Percentiles rank a stretch among this genome's conserved stretches.
phyloP scores from a whole-genome alignment of 2,329 filamentous ascomycete genomes.

The Madurella mycetomatis region DNA sequence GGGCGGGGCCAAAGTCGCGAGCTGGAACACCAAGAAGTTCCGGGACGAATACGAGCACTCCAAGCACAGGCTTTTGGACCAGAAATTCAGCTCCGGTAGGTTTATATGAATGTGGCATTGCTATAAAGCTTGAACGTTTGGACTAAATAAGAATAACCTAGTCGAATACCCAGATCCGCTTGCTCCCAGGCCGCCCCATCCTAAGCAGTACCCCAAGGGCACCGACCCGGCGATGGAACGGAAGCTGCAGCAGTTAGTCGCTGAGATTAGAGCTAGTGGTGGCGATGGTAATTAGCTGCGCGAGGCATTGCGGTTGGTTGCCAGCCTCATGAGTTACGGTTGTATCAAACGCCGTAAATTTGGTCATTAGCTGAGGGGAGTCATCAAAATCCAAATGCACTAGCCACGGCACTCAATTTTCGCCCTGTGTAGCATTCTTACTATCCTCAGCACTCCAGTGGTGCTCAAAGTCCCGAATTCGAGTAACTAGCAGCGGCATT shows the following conservation, averaged over 20 bases:
- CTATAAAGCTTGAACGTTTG: too few species aligned
- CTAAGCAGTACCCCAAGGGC: slow-evolving; percentile 20
- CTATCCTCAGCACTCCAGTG: too few species aligned
- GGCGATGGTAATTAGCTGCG: too few species aligned
- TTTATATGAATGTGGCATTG: neutral
- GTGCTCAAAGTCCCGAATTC: too few species aligned
- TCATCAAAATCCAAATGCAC: too few species aligned
- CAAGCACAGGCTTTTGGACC: slow-evolving; percentile 39
- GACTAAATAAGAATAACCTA: slow-evolving; percentile 5
- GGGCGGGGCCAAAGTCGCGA: slow-evolving; percentile 5
- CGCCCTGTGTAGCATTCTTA: too few species aligned
- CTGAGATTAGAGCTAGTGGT: slow-evolving; percentile 25
- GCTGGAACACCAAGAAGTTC: slow-evolving; percentile 32
- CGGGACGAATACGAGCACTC: slow-evolving; percentile 41
- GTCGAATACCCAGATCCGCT: slow-evolving; percentile 47
- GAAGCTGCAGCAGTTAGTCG: slow-evolving; percentile 35
- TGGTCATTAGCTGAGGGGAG: too few species aligned
- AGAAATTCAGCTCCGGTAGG: slow-evolving; percentile 45
- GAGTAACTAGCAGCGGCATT: neutral
- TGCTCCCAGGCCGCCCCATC: slow-evolving; percentile 29
- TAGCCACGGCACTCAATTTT: too few species aligned
- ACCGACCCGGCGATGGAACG: slow-evolving; percentile 36
- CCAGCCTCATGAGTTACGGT: too few species aligned
- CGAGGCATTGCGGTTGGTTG: too few species aligned
- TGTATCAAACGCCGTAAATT: too few species aligned